A percentile compares a stretch with the other conserved stretches of the same genome.
Evolutionary conservation across 305 asterid species (phyloP).

Genomic region (Salvia sclarea): DNA sequence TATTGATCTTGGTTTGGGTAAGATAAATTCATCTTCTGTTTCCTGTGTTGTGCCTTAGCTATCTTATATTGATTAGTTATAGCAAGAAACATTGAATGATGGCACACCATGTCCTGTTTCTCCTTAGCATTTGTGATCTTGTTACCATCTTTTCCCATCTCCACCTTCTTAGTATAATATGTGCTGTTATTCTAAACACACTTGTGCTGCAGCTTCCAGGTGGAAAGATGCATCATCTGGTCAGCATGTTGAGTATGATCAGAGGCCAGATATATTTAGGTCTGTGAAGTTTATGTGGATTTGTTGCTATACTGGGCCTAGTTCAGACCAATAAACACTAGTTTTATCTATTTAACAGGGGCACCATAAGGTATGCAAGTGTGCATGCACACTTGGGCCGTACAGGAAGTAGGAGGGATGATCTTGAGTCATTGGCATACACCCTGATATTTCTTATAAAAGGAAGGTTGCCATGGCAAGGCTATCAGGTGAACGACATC

Average conservation of each 20-base stretch:
- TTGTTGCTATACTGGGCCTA: not conserved
- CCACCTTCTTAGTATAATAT: constrained; percentile 2
- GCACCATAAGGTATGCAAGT: constrained; percentile 95
- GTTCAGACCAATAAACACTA: constrained; percentile 19
- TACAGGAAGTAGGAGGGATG: constrained; percentile 96
- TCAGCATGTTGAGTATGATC: constrained; percentile 97
- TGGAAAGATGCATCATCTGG: constrained; percentile 97
- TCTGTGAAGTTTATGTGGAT: constrained; percentile 35
- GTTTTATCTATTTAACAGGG: constrained; percentile 48
- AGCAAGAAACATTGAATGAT: not conserved
- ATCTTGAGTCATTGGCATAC: constrained; percentile 95
- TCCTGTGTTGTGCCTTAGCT: not conserved
- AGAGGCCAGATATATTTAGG: constrained; percentile 99
- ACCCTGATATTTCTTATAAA: constrained; percentile 92
- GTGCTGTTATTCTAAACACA: not conserved
- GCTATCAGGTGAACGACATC: constrained; percentile 69
- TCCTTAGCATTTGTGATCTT: not conserved
- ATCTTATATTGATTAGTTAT: constrained; percentile 13
- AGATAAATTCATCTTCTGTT: not conserved
- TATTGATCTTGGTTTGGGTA: constrained; percentile 85
- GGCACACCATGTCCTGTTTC: not conserved
- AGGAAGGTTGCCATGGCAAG: constrained; percentile 99
- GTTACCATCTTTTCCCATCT: not conserved
- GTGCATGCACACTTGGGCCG: constrained; percentile 97
- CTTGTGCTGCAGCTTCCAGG: constrained; percentile 64